Evolutionary conservation across 2,329 filamentous ascomycete species (phyloP).

Genomic region (Venturiaceae sp.): DNA sequence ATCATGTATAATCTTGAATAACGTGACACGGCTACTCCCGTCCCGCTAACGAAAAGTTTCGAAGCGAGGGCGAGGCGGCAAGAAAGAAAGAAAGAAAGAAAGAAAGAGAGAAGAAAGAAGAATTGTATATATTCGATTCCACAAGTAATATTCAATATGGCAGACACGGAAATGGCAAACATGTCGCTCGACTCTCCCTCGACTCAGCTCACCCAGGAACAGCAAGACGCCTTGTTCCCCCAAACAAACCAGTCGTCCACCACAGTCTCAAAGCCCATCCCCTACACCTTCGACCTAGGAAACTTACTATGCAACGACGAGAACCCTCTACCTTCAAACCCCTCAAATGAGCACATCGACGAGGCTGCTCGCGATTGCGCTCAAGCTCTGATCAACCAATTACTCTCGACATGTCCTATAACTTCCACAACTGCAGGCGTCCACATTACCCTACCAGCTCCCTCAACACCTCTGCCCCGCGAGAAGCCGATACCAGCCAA

Average conservation of each 20-base stretch:
- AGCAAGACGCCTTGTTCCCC: background rate
- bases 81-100: too few species aligned
- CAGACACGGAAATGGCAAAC: constrained; percentile 7
- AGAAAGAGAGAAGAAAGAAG: background rate
- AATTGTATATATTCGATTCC: too few species aligned
- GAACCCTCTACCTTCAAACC: constrained; percentile 61
- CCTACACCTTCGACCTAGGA: constrained; percentile 86
- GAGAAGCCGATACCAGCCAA: constrained; percentile 82
- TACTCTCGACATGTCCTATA: constrained; percentile 80
- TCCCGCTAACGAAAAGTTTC: constrained; percentile 1
- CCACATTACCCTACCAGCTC: constrained; percentile 64
- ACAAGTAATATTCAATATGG: background rate
- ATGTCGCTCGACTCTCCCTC: constrained; percentile 3
- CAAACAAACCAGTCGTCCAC: background rate
- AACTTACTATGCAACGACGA: constrained; percentile 79
- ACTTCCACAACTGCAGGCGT: constrained; percentile 60
- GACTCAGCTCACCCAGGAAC: background rate
- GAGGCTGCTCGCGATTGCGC: constrained; percentile 77
- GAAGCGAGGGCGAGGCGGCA: too few species aligned
- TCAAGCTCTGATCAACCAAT: constrained; percentile 87
- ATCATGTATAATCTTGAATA: too few species aligned
- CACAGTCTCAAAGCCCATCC: constrained; percentile 60
- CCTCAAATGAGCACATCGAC: constrained; percentile 57
- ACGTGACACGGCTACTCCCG: background rate
- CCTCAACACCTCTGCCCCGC: constrained; percentile 65